Base-by-base conservation (phyloP, 2,329 filamentous ascomycete species). In the Curvularia spicifera region DNA sequence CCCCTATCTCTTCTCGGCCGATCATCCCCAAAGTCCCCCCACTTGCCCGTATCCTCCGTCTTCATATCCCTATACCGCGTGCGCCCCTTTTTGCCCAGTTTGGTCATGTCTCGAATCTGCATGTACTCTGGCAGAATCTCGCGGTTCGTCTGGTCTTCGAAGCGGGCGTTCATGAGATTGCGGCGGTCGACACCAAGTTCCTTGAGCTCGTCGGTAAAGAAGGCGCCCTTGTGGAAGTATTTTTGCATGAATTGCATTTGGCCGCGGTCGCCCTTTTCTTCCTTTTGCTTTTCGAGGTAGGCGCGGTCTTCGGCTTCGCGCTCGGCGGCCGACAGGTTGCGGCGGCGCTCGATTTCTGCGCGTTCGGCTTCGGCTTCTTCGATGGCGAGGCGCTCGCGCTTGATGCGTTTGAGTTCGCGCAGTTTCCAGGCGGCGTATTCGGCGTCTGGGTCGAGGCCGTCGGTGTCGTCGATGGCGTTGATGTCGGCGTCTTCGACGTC, bases 151-250 rank as follows among this genome's bases (percentile, higher is more conserved):
- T 94, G 87, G 61, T 97, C 92, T 74, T 98, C 94, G 67, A 95
- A 96, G 50, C 86, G 82, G 2, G 89, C 86, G 13, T 93, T 93
- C 87, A 96, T 96, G 64, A 97, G 83, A 72, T 97, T 91, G 46
- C 95, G 84, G 72, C 89, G 85, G 63, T 91, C 88, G 45, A 97
- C 81, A 0, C 91, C 91, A 62, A 91, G 87, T 15, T 87, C 87
- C 67, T 88, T 87, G 51, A 88, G 84, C 68, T 96, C 91, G 51
- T 93, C 91, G 66, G 90, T 90, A 81, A 91, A 98, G 81, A 98
- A 99, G 15, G 95, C 95, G 48, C 95, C 95, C 79, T 93, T 94
- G 83, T 99, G 95, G 78, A 91, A 93, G 80, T 98, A 99, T 74
- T 93, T 93, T 73, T 97, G 93, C 90, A 98, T 91, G 76, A 88